phyloP scores from a whole-genome alignment of 148 eudicot species.

The Vaccinium darrowii region DNA sequence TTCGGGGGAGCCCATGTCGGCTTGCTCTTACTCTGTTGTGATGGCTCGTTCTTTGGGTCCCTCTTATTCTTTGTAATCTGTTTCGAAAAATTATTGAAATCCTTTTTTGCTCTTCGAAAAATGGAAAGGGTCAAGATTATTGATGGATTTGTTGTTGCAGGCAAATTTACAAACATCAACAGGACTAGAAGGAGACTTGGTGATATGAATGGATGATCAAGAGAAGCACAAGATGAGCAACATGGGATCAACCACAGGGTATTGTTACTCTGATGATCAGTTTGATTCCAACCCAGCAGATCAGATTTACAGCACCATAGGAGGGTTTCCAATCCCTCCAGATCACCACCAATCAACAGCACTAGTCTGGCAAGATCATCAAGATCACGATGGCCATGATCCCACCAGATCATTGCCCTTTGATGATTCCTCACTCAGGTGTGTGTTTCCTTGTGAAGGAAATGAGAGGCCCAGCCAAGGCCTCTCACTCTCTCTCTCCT shows the following conservation, averaged over 20 bases:
- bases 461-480: slow-evolving; percentile 96
- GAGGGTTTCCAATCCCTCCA: slow-evolving; percentile 39
- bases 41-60: no score
- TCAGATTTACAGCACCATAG: slow-evolving; percentile 37
- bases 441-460: slow-evolving; percentile 76
- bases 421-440: slow-evolving; percentile 51
- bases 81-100: no score
- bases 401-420: slow-evolving; percentile 21
- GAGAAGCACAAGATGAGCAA: neutral
- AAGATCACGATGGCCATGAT: slow-evolving; percentile 18
- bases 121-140: neutral
- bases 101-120: no score
- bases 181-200: neutral
- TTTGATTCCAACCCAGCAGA: slow-evolving; percentile 49
- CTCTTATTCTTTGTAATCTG: no score
- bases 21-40: no score
- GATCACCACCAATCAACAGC: neutral
- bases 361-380: slow-evolving; percentile 23
- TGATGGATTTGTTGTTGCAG: neutral
- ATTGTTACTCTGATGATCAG: slow-evolving; percentile 33
- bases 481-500: slow-evolving; percentile 75
- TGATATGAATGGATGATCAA: neutral
- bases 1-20: no score
- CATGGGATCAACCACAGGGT: slow-evolving; percentile 41
- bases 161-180: neutral